Evolutionary conservation across 1,284 basidiomycete species (phyloP), one percentile per base, ranked within the genome.

Genomic region (Marasmius fiardii): DNA sequence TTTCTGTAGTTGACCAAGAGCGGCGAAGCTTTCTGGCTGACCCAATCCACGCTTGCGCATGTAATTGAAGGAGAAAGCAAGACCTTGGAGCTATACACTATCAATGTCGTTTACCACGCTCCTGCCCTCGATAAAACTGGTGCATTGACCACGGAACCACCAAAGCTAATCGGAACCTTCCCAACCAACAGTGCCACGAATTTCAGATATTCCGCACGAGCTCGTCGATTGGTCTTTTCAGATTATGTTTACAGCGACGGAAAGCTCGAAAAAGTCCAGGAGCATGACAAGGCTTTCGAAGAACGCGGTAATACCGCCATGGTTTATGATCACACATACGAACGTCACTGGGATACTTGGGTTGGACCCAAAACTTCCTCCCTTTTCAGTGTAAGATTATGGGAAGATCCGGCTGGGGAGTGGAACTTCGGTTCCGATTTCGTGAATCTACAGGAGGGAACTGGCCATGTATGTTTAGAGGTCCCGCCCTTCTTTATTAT

Each of bases 301-400:
- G 78, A 83, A 56, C 78, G 91, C 10, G 92, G 90, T 3, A 82
- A 85, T 60, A 79, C 80, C 1, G 93, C 90, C 1, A 75, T 81
- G 61, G 90, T 95, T 0, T 96, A 89, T 67, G 92, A 96, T 61
- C 74, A 80, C 55, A 75, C 78, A 2, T 90, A 81, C 61, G 83
- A 85, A 41, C 78, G 93, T 23, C 93, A 96, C 62, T 97, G 94
- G 94, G 93, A 95, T 70, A 86, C 83, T 4, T 96, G 93, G 92
- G 76, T 81, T 39, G 82, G 82, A 2, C 85, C 85, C 8, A 94
- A 92, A 66, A 80, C 79, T 54, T 72, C 81, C 23, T 81, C 85
- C 41, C 71, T 93, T 54, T 92, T 93, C 68, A 81, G 81, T 33
- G 82, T 88, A 44, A 68, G 72, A 50, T 70, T 95, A 14, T 66